A percentile compares a stretch with the other conserved stretches of the same genome.
Conservation (phyloP, 805 yeast genomes). For the Barnettozyma salicaria region DNA sequence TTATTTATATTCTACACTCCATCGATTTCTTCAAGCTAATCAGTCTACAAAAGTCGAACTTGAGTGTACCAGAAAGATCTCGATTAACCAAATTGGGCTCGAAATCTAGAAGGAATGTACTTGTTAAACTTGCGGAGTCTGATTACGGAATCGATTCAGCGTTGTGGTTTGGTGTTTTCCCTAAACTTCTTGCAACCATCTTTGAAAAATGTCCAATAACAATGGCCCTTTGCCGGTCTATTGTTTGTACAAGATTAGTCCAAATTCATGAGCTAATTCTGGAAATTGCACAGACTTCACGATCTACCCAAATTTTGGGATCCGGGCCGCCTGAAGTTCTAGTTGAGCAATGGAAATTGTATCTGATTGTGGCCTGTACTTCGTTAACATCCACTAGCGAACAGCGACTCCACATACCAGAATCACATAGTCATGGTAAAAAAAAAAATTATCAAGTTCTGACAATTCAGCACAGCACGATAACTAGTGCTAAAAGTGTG, state of each 20-base stretch:
- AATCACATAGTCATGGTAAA: constrained; percentile 51
- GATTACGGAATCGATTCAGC: constrained; percentile 95
- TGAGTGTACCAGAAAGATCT: constrained; percentile 73
- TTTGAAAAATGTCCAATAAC: constrained; percentile 86
- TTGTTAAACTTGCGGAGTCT: constrained; percentile 79
- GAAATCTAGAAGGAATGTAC: constrained; percentile 54
- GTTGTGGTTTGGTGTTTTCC: constrained; percentile 88
- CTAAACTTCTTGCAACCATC: constrained; percentile 62
- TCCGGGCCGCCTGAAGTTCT: constrained; percentile 60
- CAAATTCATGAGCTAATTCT: constrained; percentile 72
- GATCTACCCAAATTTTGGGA: constrained; percentile 23
- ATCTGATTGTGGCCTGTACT: constrained; percentile 84
- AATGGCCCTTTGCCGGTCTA: constrained; percentile 86
- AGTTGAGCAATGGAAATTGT: constrained; percentile 84
- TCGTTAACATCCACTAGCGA: constrained; percentile 86
- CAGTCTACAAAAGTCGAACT: constrained; percentile 37
- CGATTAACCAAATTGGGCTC: constrained; percentile 57
- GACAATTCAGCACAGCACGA: constrained; percentile 82
- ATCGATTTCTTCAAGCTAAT: constrained; percentile 63
- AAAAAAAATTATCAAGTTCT: constrained; percentile 75
- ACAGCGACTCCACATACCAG: constrained; percentile 67
- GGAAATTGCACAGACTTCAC: constrained; percentile 41
- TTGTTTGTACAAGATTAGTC: constrained; percentile 82
- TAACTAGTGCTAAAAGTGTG: constrained; percentile 86
- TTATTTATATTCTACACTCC: constrained; percentile 70